Percentiles rank a stretch among this genome's conserved stretches.
Conservation (phyloP, 2,329 filamentous ascomycete species). For the Cordyceps militaris region DNA sequence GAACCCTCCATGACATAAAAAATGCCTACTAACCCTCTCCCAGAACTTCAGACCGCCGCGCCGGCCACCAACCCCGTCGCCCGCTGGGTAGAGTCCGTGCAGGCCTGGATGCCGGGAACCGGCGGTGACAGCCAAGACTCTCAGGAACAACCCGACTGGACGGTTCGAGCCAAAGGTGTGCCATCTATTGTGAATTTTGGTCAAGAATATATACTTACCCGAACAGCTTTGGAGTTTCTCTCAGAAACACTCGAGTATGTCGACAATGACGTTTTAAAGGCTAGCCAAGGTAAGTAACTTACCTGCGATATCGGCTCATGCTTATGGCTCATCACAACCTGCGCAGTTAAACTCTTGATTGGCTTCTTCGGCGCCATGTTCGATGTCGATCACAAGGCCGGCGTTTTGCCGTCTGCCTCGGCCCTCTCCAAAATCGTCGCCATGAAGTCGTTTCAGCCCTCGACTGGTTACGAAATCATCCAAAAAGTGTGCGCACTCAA, state of each 20-base stretch:
- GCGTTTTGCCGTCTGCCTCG: slow-evolving; percentile 46
- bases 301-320: not conserved
- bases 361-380: slow-evolving; percentile 54
- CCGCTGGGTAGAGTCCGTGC: slow-evolving; percentile 49
- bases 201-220: not conserved
- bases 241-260: slow-evolving; percentile 46
- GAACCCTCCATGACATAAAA: too few relatives aligned
- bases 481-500: slow-evolving; percentile 42
- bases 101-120: slow-evolving; percentile 45
- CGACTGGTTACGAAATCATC: slow-evolving; percentile 42
- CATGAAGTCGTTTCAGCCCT: slow-evolving; percentile 46
- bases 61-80: slow-evolving; percentile 40
- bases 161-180: slow-evolving; percentile 46
- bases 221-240: slow-evolving; percentile 47
- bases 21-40: slow-evolving; percentile 13
- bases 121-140: slow-evolving; percentile 33
- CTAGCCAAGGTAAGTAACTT: slow-evolving; percentile 38
- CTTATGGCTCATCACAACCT: not conserved
- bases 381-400: slow-evolving; percentile 52
- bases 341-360: slow-evolving; percentile 38
- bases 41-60: slow-evolving; percentile 39
- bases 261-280: slow-evolving; percentile 37
- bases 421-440: slow-evolving; percentile 42
- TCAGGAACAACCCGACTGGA: slow-evolving; percentile 41
- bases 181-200: not conserved